These are phyloP conservation scores for Septoria linicola DNA, from an alignment of 2,329 filamentous ascomycete species.

Conservation along the genomic window DNA sequence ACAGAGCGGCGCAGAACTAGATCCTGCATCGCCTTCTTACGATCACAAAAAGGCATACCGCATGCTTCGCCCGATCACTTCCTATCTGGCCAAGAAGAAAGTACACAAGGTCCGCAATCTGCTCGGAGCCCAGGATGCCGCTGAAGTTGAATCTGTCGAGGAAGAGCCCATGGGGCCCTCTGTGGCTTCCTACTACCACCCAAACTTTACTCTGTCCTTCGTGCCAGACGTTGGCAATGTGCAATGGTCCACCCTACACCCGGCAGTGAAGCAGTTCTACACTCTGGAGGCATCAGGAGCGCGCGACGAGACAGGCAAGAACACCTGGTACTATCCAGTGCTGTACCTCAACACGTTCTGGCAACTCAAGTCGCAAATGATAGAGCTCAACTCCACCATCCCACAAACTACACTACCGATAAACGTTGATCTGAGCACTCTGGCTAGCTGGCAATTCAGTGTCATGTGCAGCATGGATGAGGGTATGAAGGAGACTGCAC, in stretches of 20 bases:
- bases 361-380: constrained; percentile 92
- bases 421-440: constrained; percentile 78
- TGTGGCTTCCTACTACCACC: constrained; percentile 86
- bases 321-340: constrained; percentile 91
- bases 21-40: constrained; percentile 71
- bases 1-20: constrained; percentile 70
- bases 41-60: constrained; percentile 75
- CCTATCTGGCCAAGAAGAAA: constrained; percentile 91
- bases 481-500: constrained; percentile 78
- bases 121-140: constrained; percentile 54
- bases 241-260: constrained; percentile 65
- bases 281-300: constrained; percentile 76
- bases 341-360: constrained; percentile 95
- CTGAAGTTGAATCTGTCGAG: constrained; percentile 48
- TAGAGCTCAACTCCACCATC: constrained; percentile 83
- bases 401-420: constrained; percentile 81
- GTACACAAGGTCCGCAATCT: constrained; percentile 82
- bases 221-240: constrained; percentile 75
- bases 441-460: constrained; percentile 85
- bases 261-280: constrained; percentile 73
- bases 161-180: constrained; percentile 61
- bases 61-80: constrained; percentile 80
- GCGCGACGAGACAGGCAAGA: constrained; percentile 78
- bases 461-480: constrained; percentile 81
- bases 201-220: constrained; percentile 87